Conservation (phyloP, 805 yeast species). For the Kuraishia piskuri region DNA sequence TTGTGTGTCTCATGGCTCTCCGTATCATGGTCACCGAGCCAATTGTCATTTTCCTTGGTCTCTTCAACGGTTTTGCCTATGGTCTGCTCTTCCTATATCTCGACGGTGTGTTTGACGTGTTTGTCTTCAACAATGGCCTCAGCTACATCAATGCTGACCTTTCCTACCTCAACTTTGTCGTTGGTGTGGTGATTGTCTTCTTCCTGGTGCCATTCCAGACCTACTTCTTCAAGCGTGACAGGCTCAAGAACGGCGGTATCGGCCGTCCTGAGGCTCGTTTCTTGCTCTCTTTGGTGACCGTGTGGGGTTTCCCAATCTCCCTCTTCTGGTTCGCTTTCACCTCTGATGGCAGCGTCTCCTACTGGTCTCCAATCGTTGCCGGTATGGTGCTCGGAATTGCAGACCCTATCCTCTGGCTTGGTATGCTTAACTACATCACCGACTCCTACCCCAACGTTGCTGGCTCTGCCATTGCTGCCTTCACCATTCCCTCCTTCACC, state of each 20-base stretch:
- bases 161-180: slow-evolving; percentile 25
- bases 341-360: slow-evolving; percentile 19
- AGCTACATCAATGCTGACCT: slow-evolving; percentile 22
- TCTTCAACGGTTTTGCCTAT: slow-evolving; percentile 27
- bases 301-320: slow-evolving; percentile 28
- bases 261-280: slow-evolving; percentile 27
- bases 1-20: slow-evolving; percentile 22
- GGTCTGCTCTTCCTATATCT: slow-evolving; percentile 25
- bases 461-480: slow-evolving; percentile 27
- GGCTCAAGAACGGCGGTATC: slow-evolving; percentile 22
- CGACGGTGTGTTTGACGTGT: slow-evolving; percentile 27
- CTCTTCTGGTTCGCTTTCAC: slow-evolving; percentile 27
- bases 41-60: slow-evolving; percentile 23
- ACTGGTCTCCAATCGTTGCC: slow-evolving; percentile 27
- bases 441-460: slow-evolving; percentile 25
- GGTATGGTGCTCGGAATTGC: slow-evolving; percentile 22
- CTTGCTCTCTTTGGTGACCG: slow-evolving; percentile 20
- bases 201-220: slow-evolving; percentile 23
- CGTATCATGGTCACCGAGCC: slow-evolving; percentile 27
- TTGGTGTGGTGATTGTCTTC: slow-evolving; percentile 21
- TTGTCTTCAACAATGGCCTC: slow-evolving; percentile 23
- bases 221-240: slow-evolving; percentile 19
- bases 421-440: slow-evolving; percentile 25
- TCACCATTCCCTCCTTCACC: slow-evolving; percentile 26
- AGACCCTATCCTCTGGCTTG: slow-evolving; percentile 26